Conservation (phyloP, 306 rosid genomes). For the Datisca glomerata region DNA sequence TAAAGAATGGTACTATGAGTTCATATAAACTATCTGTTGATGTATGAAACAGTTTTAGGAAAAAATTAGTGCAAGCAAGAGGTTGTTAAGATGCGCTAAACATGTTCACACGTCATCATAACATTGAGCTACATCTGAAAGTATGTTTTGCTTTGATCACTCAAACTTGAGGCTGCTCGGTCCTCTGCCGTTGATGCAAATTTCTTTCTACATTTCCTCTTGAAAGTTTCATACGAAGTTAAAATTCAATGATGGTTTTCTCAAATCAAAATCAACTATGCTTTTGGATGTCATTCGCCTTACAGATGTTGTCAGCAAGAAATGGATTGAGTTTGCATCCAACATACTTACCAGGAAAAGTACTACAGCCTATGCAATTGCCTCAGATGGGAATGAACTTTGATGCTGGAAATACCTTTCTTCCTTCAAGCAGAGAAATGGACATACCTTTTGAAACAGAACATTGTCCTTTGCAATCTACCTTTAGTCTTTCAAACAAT, state of each 20-base stretch:
- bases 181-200: too few relatives aligned
- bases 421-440: slow-evolving; percentile 27
- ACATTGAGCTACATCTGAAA: too few relatives aligned
- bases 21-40: too few relatives aligned
- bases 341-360: slow-evolving; percentile 52
- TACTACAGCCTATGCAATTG: slow-evolving; percentile 31
- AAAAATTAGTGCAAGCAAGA: too few relatives aligned
- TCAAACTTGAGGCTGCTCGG: too few relatives aligned
- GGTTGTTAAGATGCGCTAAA: too few relatives aligned
- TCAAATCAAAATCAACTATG: slow-evolving; percentile 5
- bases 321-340: slow-evolving; percentile 89
- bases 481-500: slow-evolving; percentile 28
- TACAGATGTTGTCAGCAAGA: slow-evolving; percentile 78
- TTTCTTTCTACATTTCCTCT: too few relatives aligned
- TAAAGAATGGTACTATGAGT: too few relatives aligned
- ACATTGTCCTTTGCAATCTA: slow-evolving; percentile 24
- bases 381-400: slow-evolving; percentile 38
- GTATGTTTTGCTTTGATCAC: too few relatives aligned
- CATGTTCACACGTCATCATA: too few relatives aligned
- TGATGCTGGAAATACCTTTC: slow-evolving; percentile 36
- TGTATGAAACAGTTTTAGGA: too few relatives aligned
- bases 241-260: neutral
- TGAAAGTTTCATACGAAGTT: too few relatives aligned
- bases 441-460: slow-evolving; percentile 19
- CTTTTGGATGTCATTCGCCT: slow-evolving; percentile 13